phyloP scores from a whole-genome alignment of 495 filamentous ascomycete genomes.

The Penicillium dipodomyicola region DNA sequence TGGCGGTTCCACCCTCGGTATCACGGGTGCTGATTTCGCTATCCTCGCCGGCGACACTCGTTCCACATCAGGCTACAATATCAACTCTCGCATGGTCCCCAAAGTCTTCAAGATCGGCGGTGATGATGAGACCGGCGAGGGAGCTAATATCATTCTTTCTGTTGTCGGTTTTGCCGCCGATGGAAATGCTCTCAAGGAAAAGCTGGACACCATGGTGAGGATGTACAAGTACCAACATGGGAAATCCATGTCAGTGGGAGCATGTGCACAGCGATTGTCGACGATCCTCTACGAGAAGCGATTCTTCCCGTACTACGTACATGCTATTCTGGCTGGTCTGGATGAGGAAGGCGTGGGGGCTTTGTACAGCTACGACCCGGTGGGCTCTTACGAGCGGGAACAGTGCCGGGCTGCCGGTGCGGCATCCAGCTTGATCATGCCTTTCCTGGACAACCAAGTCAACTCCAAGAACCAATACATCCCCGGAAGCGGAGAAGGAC shows the following conservation, averaged over 20 bases:
- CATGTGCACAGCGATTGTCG: constrained; percentile 86
- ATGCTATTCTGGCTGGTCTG: constrained; percentile 87
- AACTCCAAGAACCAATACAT: constrained; percentile 99
- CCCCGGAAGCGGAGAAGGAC: constrained; percentile 80
- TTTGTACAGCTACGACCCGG: constrained; percentile 95
- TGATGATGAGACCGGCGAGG: constrained; percentile 76
- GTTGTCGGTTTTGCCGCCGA: constrained; percentile 96
- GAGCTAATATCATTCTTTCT: constrained; percentile 80
- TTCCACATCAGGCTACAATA: constrained; percentile 93
- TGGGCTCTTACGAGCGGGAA: constrained; percentile 94
- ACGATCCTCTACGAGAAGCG: constrained; percentile 95
- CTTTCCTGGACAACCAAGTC: constrained; percentile 98
- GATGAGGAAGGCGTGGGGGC: constrained; percentile 95
- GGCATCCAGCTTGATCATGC: constrained; percentile 97
- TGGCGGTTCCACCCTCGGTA: constrained; percentile 92
- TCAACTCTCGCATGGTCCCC: constrained; percentile 89
- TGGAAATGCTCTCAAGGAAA: constrained; percentile 84
- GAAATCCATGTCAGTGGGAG: constrained; percentile 86
- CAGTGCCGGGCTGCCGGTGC: constrained; percentile 93
- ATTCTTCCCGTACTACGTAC: constrained; percentile 97
- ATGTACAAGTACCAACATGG: constrained; percentile 97
- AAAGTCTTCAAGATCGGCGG: constrained; percentile 97
- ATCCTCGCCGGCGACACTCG: constrained; percentile 97
- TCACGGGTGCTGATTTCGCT: constrained; percentile 87
- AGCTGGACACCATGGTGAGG: constrained; percentile 86